These are phyloP conservation scores for Hypoxylon sp. DNA, from an alignment of 2,329 filamentous ascomycete genomes.

Conservation along the genomic window DNA sequence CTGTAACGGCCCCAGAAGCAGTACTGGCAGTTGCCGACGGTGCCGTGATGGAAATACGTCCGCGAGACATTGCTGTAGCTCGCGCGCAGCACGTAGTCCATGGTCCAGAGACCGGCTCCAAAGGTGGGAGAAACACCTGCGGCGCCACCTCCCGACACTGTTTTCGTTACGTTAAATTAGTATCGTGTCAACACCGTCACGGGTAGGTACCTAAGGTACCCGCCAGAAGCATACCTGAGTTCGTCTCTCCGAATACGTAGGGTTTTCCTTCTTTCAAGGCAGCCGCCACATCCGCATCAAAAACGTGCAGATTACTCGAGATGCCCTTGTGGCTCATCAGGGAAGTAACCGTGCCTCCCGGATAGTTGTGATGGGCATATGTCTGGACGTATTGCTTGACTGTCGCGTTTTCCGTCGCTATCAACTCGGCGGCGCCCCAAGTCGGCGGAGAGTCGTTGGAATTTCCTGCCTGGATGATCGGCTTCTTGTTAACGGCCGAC, in stretches of 20 bases:
- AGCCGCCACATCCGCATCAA: slow-evolving; percentile 56
- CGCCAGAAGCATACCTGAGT: slow-evolving; percentile 56
- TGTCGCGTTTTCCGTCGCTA: slow-evolving; percentile 53
- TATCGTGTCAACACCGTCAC: slow-evolving; percentile 9
- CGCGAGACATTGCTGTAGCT: slow-evolving; percentile 54
- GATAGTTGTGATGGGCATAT: slow-evolving; percentile 63
- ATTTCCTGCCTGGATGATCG: slow-evolving; percentile 57
- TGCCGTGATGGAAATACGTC: slow-evolving; percentile 65
- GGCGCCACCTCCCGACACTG: slow-evolving; percentile 55
- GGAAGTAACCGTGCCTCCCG: slow-evolving; percentile 55
- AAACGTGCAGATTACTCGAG: slow-evolving; percentile 54
- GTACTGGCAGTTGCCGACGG: slow-evolving; percentile 61
- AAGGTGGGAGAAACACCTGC: slow-evolving; percentile 58
- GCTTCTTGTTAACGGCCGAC: slow-evolving; percentile 50
- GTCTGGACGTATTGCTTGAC: slow-evolving; percentile 55
- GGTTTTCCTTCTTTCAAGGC: slow-evolving; percentile 55
- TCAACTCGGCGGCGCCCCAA: slow-evolving; percentile 56
- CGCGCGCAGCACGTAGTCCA: slow-evolving; percentile 58
- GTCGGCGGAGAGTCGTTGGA: slow-evolving; percentile 53
- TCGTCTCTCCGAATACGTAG: slow-evolving; percentile 63
- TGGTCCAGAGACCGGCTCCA: slow-evolving; percentile 63
- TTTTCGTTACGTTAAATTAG: slow-evolving; percentile 35
- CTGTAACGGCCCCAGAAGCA: slow-evolving; percentile 54
- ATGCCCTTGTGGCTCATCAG: slow-evolving; percentile 61
- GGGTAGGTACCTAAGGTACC: no score